Evolutionary conservation across 305 asterid genomes (phyloP).

Genomic region (Fraxinus floribunda): DNA sequence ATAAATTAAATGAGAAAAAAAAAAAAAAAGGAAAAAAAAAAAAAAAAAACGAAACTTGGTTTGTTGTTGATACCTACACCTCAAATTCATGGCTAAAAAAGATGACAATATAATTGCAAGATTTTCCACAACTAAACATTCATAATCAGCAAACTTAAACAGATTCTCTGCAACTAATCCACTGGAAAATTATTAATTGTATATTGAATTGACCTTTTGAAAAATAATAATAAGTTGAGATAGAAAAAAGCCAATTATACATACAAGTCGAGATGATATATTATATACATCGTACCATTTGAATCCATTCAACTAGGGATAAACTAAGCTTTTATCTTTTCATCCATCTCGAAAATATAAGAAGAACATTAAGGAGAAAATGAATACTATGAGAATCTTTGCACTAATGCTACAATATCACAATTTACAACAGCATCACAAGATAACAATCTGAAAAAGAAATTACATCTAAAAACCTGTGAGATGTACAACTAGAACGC

Average conservation of each 20-base stretch:
- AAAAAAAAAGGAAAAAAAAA: too few species aligned
- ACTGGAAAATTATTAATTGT: background rate
- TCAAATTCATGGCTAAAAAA: background rate
- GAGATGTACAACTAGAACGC: slow-evolving; percentile 17
- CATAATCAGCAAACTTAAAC: background rate
- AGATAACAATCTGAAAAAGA: slow-evolving; percentile 19
- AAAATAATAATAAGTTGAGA: background rate
- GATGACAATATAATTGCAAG: background rate
- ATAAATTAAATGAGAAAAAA: too few species aligned
- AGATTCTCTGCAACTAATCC: background rate
- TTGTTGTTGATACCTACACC: background rate
- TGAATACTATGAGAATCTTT: background rate
- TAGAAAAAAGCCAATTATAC: background rate
- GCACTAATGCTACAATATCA: background rate
- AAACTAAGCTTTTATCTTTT: background rate
- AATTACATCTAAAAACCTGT: slow-evolving; percentile 22
- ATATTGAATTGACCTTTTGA: background rate
- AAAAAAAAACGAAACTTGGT: too few species aligned
- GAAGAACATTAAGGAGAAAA: background rate
- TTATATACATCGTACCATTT: background rate
- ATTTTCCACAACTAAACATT: background rate
- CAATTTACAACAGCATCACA: slow-evolving; percentile 20
- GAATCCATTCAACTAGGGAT: background rate
- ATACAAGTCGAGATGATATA: background rate
- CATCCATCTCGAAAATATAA: background rate